These are phyloP conservation scores for Thermothielavioides terrestris DNA, from an alignment of 495 filamentous ascomycete genomes.

Conservation along the genomic window DNA sequence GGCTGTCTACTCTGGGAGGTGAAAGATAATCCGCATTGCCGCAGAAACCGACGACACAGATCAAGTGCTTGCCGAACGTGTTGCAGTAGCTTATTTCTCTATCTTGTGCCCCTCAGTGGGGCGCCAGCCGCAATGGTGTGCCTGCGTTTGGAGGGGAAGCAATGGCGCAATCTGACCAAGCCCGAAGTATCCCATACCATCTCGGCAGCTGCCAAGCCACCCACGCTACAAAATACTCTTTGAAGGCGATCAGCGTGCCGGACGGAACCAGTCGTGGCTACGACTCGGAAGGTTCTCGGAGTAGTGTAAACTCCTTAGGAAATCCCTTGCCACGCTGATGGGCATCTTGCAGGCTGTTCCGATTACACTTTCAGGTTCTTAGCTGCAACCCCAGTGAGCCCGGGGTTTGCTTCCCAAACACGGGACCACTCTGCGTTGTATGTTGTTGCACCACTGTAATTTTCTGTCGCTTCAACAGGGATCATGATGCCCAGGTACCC, in stretches of 20 bases:
- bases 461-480: conserved; percentile 10
- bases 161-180: conserved; percentile 28
- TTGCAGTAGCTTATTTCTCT: background rate
- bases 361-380: no score
- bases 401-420: no score
- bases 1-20: background rate
- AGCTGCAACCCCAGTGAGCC: background rate
- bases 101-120: conserved; percentile 17
- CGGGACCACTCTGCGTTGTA: no score
- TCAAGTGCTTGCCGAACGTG: background rate
- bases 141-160: conserved; percentile 20
- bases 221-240: conserved; percentile 18
- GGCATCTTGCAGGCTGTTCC: no score
- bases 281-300: background rate
- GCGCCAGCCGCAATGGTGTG: conserved; percentile 13
- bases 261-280: background rate
- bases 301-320: no score
- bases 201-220: conserved; percentile 3
- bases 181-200: conserved; percentile 18
- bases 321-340: no score
- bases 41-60: background rate
- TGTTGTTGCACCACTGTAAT: conserved; percentile 10
- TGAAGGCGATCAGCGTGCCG: background rate
- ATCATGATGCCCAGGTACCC: conserved; percentile 13
- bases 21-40: background rate